Evolutionary conservation across 2,329 filamentous ascomycete species (phyloP).

Genomic region (Ophidiomyces ophidiicola): DNA sequence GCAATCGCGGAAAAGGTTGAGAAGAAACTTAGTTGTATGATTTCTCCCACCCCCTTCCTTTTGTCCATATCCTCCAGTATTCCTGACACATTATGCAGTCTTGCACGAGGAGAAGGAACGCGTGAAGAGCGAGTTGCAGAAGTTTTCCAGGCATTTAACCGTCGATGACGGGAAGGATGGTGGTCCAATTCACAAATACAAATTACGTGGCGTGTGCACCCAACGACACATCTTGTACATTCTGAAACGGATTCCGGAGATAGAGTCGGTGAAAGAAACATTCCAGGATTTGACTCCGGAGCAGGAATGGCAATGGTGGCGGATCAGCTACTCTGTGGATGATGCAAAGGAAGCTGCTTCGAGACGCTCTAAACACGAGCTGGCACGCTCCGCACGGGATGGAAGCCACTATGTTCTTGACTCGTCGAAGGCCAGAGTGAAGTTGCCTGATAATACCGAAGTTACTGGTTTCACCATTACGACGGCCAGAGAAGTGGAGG

Average conservation of each 20-base stretch:
- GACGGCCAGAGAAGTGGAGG: conserved; percentile 41
- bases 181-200: conserved; percentile 39
- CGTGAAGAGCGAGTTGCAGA: conserved; percentile 31
- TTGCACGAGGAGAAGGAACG: conserved; percentile 34
- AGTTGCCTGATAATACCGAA: conserved; percentile 20
- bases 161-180: conserved; percentile 27
- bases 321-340: conserved; percentile 39
- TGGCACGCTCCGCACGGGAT: background rate
- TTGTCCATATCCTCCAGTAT: no score
- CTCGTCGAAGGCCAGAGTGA: background rate
- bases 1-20: conserved; percentile 29
- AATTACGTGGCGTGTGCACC: conserved; percentile 47
- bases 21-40: conserved; percentile 30
- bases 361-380: conserved; percentile 18
- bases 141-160: conserved; percentile 37
- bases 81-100: conserved; percentile 17
- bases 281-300: conserved; percentile 1
- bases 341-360: conserved; percentile 29
- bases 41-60: background rate
- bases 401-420: conserved; percentile 1
- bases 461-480: conserved; percentile 30
- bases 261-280: background rate
- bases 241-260: conserved; percentile 28
- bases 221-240: conserved; percentile 47
- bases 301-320: conserved; percentile 44